Evolutionary conservation across 257 asterid genomes (phyloP), one percentile per base, ranked within the genome.

Genomic region (Anisodus tanguticus): DNA sequence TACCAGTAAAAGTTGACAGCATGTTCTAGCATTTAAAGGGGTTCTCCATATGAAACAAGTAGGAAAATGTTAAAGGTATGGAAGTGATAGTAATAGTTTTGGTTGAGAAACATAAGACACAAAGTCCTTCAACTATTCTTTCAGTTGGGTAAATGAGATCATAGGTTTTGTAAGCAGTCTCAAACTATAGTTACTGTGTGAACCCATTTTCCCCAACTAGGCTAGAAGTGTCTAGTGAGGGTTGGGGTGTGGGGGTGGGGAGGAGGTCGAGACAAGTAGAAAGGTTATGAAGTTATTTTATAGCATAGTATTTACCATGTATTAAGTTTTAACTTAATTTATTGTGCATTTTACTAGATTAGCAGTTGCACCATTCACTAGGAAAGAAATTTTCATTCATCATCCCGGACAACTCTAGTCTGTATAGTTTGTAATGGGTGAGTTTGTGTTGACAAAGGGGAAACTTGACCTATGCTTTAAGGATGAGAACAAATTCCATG

Each of bases 241-340:
- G 8, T 76, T 76, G 6, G 62, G 45, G 41, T 1, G 8, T 31
- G 35, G 35, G 35, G 31, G 31, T 26, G 31, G 31, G 31, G 31
- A 26, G 31, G 31, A 54, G 16, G 59, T 10, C 26, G 70, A 63
- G 41, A 63, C 4, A 26, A 63, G 70, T 63, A 63, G 70, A 51
- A 76, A 76, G 81, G 63, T 49, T 11, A 76, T 51, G 11, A 53
- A 51, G 60, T 26, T 76, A 4, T 51, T 31, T 22, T 53, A 3
- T 49, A 13, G 62, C 19, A 4, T 0, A 55, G n/a, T 6, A 49
- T 12, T 15, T 49, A 49, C 31, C 43, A 39, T 41, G 54, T 15
- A 69, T 41, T 69, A 69, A 15, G 77, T 39, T 69, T 69, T 69
- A 69, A 69, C 54, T 69, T 45, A 39, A 41, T 69, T 41, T 49